Percentiles rank a stretch among this genome's conserved stretches.
phyloP scores from a whole-genome alignment of 1,139 yeast species.

The Blastobotrys apis region DNA sequence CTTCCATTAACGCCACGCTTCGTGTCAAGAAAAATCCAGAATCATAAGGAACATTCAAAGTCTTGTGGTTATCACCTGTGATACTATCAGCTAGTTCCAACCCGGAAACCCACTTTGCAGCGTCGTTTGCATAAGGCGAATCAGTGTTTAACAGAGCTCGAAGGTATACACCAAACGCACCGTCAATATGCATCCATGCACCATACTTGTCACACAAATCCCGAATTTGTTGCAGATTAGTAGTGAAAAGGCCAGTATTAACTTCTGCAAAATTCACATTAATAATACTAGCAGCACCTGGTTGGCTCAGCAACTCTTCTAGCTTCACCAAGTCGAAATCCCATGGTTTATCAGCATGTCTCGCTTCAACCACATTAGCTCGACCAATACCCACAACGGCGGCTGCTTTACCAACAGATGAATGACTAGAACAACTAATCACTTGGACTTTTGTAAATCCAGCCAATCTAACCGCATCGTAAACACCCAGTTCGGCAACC shows the following conservation, averaged over 20 bases:
- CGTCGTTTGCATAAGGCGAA: conserved; percentile 15
- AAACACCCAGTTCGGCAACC: conserved; percentile 17
- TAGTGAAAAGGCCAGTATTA: conserved; percentile 28
- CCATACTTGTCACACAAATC: conserved; percentile 26
- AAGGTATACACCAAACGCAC: conserved; percentile 28
- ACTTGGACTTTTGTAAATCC: conserved; percentile 24
- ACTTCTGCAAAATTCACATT: conserved; percentile 29
- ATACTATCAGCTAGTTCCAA: conserved; percentile 30
- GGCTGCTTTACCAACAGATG: conserved; percentile 28
- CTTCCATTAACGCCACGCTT: conserved; percentile 16
- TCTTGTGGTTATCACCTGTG: conserved; percentile 31
- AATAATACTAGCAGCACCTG: conserved; percentile 21
- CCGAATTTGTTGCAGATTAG: conserved; percentile 19
- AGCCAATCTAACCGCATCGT: conserved; percentile 19
- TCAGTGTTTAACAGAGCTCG: conserved; percentile 19
- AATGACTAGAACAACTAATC: conserved; percentile 24
- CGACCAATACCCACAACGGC: conserved; percentile 29
- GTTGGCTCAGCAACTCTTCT: conserved; percentile 16
- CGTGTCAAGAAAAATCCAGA: conserved; percentile 27
- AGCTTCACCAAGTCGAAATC: conserved; percentile 23
- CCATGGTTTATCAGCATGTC: conserved; percentile 21
- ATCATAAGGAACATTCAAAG: conserved; percentile 31
- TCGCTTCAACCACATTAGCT: conserved; percentile 18
- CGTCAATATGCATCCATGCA: conserved; percentile 33
- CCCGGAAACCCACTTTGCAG: conserved; percentile 20